Evolutionary conservation across 2,329 filamentous ascomycete species (phyloP), one percentile per base, ranked within the genome.

Genomic region (Botryotinia narcissicola): DNA sequence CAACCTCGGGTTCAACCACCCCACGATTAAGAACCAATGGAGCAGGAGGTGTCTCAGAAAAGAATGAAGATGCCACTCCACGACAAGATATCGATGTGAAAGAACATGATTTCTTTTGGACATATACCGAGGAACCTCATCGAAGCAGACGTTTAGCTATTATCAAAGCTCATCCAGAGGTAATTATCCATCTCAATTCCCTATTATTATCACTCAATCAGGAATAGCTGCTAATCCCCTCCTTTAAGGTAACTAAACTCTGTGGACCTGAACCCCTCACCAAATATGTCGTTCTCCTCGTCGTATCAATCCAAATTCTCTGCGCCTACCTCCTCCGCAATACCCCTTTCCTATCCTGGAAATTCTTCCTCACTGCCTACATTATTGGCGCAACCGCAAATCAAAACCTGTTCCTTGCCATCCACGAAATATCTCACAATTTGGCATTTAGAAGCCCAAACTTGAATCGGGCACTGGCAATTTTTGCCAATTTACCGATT

Each of bases 361-460:
- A 87, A 76, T 98, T 97, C 85, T 91, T 97, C 86, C 86, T 91
- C 73, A 92, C 94, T 0, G 94, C 93, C 76, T 99, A 99, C 84
- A 85, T 97, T 72, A 87, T 99, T 75, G 96, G 96, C 73, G 96
- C 96, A 44, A 98, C 96, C 0, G 91, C 95, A 72, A 99, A 98
- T 86, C 96, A 99, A 86, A 99, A 99, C 83, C 89, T 98, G 69
- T 99, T 99, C 86, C 90, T 99, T 60, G 94, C 96, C 74, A 99
- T 99, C 81, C 96, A 99, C 85, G 96, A 99, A 84, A 98, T 99
- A 82, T 97, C 94, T 25, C 96, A 99, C 85, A 99, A 99, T 82
- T 87, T 99, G 76, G 96, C 95, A 51, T 98, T 98, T 87, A 90
- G 90, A 77, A 95, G 90, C 40, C 88, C 93, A 1, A 82, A 91